Percentiles rank a stretch among this genome's conserved stretches.
Evolutionary conservation across 1,284 basidiomycete species (phyloP).

Genomic region (Ceratobasidium sp.): DNA sequence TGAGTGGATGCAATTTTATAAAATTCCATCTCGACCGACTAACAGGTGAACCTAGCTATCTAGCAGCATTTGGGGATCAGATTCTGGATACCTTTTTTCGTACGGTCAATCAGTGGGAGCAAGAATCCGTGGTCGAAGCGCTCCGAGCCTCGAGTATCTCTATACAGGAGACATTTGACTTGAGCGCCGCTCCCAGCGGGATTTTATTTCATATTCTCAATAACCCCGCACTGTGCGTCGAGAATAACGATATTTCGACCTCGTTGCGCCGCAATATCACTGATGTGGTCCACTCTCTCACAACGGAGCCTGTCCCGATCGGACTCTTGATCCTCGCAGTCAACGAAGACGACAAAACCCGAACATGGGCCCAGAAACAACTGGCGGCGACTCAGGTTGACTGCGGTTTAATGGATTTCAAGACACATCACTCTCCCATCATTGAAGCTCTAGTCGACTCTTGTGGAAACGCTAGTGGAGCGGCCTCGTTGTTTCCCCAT

Average conservation of each 20-base stretch:
- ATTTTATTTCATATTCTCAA: conserved; percentile 73
- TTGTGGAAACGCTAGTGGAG: not conserved
- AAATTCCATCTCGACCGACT: not conserved
- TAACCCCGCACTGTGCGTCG: conserved; percentile 67
- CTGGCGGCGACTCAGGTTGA: conserved; percentile 23
- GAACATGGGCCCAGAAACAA: conserved; percentile 68
- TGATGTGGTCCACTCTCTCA: conserved; percentile 56
- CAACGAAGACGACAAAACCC: conserved; percentile 60
- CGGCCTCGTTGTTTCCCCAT: not conserved
- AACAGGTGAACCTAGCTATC: conserved; percentile 39
- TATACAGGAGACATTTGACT: conserved; percentile 47
- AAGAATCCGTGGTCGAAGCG: conserved; percentile 60
- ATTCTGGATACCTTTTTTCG: conserved; percentile 68
- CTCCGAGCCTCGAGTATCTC: conserved; percentile 57
- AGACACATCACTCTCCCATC: conserved; percentile 15
- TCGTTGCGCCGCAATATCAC: conserved; percentile 60
- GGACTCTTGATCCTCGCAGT: conserved; percentile 70
- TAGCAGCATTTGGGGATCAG: conserved; percentile 38
- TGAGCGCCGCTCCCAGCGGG: conserved; percentile 60
- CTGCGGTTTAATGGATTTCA: conserved; percentile 39
- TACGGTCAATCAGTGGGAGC: conserved; percentile 76
- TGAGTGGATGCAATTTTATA: conserved; percentile 59
- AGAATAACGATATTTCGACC: conserved; percentile 61
- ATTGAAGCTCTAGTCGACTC: conserved; percentile 9
- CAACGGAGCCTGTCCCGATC: conserved; percentile 68